Conservation (phyloP, 306 rosid genomes). For the Trifolium pratense region DNA sequence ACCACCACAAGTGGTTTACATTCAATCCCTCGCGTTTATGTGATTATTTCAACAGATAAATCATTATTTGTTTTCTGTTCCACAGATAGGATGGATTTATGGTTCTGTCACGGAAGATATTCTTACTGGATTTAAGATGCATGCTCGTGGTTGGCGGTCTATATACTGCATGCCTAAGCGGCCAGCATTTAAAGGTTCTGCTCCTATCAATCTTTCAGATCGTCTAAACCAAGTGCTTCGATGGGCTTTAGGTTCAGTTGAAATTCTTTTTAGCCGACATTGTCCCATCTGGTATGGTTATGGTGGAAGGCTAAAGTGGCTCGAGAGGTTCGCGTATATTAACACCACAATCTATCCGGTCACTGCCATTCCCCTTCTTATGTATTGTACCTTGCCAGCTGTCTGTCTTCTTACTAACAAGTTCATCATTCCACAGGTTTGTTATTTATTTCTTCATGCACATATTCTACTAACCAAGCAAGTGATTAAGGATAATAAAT, state of each 20-base stretch:
- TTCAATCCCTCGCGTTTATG: background rate
- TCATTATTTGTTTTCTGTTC: conserved; percentile 33
- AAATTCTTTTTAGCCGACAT: conserved; percentile 91
- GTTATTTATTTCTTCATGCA: conserved; percentile 44
- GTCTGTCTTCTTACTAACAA: conserved; percentile 97
- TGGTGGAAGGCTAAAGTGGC: conserved; percentile 91
- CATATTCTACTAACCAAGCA: no score
- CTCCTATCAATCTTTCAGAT: conserved; percentile 97
- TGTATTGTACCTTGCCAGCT: conserved; percentile 93
- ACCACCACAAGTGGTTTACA: background rate
- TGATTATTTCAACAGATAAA: conserved; percentile 12
- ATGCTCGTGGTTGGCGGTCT: conserved; percentile 98
- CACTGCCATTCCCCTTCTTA: conserved; percentile 88
- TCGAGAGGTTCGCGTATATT: conserved; percentile 89
- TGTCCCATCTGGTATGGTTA: conserved; percentile 99
- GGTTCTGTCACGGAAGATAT: conserved; percentile 99
- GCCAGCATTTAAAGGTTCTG: conserved; percentile 96
- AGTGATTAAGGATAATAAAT: no score
- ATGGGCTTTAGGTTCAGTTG: conserved; percentile 97
- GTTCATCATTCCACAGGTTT: conserved; percentile 98
- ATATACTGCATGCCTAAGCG: conserved; percentile 92
- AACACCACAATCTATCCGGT: conserved; percentile 97
- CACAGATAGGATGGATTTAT: conserved; percentile 98
- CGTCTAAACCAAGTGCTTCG: conserved; percentile 98
- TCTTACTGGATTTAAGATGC: conserved; percentile 99